These are phyloP conservation scores for Vicia villosa DNA, from an alignment of 306 rosid genomes.

Conservation along the genomic window DNA sequence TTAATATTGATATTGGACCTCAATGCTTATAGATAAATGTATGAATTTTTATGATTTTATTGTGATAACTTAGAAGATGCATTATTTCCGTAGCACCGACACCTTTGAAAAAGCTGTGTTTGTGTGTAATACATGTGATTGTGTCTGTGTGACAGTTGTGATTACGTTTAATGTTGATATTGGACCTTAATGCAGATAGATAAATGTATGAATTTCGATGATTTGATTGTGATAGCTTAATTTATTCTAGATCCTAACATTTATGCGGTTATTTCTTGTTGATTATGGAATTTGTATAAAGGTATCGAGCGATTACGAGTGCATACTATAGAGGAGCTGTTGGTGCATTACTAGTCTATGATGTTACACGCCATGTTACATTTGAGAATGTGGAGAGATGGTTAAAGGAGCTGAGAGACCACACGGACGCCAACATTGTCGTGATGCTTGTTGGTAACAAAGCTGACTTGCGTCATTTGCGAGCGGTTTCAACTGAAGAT, in stretches of 20 bases:
- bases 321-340: constrained; percentile 84
- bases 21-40: not conserved
- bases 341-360: constrained; percentile 86
- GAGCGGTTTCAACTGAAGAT: constrained; percentile 68
- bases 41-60: not conserved
- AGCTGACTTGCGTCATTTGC: constrained; percentile 74
- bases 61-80: constrained; percentile 13
- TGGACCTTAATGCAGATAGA: not conserved
- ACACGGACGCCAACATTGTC: constrained; percentile 79
- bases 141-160: not conserved
- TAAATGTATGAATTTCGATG: no score
- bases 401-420: constrained; percentile 87
- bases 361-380: constrained; percentile 73
- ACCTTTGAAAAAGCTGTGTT: not conserved
- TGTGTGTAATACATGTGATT: no score
- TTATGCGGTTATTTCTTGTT: constrained; percentile 13
- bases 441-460: constrained; percentile 83
- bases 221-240: no score
- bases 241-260: not conserved
- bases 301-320: constrained; percentile 88
- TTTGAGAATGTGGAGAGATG: constrained; percentile 84
- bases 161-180: not conserved
- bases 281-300: constrained; percentile 25
- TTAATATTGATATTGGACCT: no score
- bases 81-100: not conserved